Evolutionary conservation across 2,329 filamentous ascomycete genomes (phyloP), one percentile per base, ranked within the genome.

Genomic region (Paecilomyces fulvus): DNA sequence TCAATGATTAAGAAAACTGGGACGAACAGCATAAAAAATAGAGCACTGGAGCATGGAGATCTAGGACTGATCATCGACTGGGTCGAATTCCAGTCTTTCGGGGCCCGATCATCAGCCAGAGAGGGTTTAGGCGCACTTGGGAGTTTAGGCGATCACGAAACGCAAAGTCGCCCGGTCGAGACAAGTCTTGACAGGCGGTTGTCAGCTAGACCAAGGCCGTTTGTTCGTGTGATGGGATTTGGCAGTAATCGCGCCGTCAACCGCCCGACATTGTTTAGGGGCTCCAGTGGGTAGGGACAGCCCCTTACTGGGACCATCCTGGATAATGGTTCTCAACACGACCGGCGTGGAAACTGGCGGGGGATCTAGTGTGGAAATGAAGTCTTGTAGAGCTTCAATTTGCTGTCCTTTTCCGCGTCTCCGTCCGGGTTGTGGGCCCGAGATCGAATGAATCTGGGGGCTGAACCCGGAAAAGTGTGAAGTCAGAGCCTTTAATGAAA

Each of bases 381-480:
- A 37, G 37, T 9, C 3, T 43, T 43, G 48, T 21, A 10, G 28
- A 20, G 8, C 48, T 23, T 49, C 48, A 49, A 49, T 49, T 49
- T 49, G 48, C 25, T 49, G 12, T 49, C 25, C 7, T 49, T 28
- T 28, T 49, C 48, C 25, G 20, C 20, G 20, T 28, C 21, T 49
- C 21, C 48, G 48, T 43, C 25, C 48, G 48, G 48, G 48, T 49
- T 49, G 48, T 49, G 48, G 48, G 21, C 20, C 48, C 48, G 48
- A 49, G 20, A 49, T 49, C 48, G 48, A 49, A 49, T 49, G 48
- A 49, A 49, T 49, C 48, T 28, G 48, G 48, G 48, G 48, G 48
- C 48, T 49, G 48, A 49, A n/a, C 14, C 8, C 20, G 37, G n/a
- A n/a, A 43, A 43, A 43, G 37, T 20, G 14, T 8, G n/a, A 17